phyloP scores from a whole-genome alignment of 2,329 filamentous ascomycete genomes.

The Phialophora chinensis region DNA sequence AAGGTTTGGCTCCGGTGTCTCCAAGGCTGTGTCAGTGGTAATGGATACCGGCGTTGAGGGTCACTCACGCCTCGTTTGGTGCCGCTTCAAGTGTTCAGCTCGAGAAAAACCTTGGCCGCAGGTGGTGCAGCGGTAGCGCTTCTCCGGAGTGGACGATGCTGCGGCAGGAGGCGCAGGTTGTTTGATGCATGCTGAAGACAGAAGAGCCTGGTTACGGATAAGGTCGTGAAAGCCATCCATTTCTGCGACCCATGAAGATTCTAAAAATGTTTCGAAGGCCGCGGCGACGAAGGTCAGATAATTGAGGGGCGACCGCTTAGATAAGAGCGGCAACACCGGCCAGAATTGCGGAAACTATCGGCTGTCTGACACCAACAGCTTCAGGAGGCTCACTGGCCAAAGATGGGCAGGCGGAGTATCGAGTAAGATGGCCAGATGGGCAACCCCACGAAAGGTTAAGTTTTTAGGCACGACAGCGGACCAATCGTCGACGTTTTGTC shows the following conservation, averaged over 20 bases:
- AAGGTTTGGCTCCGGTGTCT: conserved; percentile 57
- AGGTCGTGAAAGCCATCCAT: conserved; percentile 36
- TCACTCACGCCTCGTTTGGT: conserved; percentile 53
- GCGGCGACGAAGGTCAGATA: background rate
- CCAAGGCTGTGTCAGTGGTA: background rate
- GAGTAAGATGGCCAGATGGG: background rate
- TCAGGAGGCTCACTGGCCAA: background rate
- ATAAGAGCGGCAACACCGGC: conserved; percentile 8
- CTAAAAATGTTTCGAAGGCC: background rate
- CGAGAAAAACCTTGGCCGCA: conserved; percentile 55
- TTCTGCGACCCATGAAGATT: background rate
- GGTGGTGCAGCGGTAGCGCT: conserved; percentile 51
- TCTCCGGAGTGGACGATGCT: conserved; percentile 41
- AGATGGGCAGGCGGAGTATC: background rate
- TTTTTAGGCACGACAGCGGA: background rate
- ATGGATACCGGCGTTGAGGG: conserved; percentile 29
- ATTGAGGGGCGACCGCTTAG: conserved; percentile 10
- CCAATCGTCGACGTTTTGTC: background rate
- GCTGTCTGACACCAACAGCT: background rate
- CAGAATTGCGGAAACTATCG: background rate
- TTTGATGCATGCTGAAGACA: conserved; percentile 30
- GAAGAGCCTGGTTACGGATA: conserved; percentile 31
- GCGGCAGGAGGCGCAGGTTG: conserved; percentile 12
- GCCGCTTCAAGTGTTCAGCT: conserved; percentile 56
- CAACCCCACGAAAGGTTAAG: background rate